Conservation (phyloP, 1,139 yeast species). For the Keqinozyma sinolaborantium region DNA sequence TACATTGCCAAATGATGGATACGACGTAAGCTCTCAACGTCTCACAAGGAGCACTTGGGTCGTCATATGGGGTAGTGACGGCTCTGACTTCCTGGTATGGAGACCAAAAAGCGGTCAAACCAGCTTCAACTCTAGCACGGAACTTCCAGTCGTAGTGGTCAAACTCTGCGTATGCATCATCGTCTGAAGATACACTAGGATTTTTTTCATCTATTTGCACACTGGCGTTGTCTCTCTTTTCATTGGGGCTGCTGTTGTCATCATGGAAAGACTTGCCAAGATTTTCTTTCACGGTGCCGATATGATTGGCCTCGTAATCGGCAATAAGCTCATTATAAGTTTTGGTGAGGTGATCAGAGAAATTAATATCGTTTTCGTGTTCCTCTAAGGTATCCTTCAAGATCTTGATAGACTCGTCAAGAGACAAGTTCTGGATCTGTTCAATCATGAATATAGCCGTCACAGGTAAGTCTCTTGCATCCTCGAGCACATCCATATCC, state of each 20-base stretch:
- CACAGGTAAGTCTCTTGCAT: conserved; percentile 19
- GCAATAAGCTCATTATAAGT: conserved; percentile 13
- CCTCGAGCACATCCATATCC: conserved; percentile 13
- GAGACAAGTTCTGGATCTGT: conserved; percentile 15
- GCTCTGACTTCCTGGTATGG: conserved; percentile 67
- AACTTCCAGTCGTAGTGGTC: too few species aligned
- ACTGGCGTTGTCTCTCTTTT: conserved; percentile 1
- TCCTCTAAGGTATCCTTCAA: conserved; percentile 14
- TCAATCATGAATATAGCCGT: conserved; percentile 18
- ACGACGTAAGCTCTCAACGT: conserved; percentile 51
- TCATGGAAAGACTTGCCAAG: neutral
- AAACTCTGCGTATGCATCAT: too few species aligned
- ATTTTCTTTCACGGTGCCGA: conserved; percentile 1
- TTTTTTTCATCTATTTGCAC: too few species aligned
- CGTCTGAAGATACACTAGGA: too few species aligned
- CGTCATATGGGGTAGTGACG: conserved; percentile 51
- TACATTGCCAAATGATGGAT: conserved; percentile 50
- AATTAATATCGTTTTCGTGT: conserved; percentile 21
- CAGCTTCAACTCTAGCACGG: conserved; percentile 40
- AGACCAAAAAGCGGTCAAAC: conserved; percentile 47
- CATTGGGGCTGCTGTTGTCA: conserved; percentile 7
- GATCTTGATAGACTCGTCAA: conserved; percentile 15
- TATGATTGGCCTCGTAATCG: conserved; percentile 4
- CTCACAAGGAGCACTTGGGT: conserved; percentile 46
- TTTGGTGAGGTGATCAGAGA: conserved; percentile 23